Conservation (phyloP, 2,329 filamentous ascomycete genomes). For the Colletotrichum simmondsii region DNA sequence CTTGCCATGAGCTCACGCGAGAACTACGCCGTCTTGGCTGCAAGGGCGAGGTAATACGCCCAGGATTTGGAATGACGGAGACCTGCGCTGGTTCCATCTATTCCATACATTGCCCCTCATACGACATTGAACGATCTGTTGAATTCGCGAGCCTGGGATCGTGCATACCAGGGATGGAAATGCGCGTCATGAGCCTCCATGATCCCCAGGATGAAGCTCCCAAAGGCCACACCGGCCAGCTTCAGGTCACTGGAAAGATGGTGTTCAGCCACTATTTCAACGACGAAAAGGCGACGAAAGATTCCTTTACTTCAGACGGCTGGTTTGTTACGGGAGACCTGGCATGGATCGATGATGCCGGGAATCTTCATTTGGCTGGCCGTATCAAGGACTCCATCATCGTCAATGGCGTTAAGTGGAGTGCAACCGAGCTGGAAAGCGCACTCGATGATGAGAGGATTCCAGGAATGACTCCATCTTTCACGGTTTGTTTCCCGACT, state of each 20-base stretch:
- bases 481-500: slow-evolving; percentile 51
- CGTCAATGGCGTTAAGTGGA: slow-evolving; percentile 58
- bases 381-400: slow-evolving; percentile 55
- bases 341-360: slow-evolving; percentile 45
- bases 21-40: slow-evolving; percentile 46
- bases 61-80: slow-evolving; percentile 63
- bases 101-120: slow-evolving; percentile 50
- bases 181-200: slow-evolving; percentile 46
- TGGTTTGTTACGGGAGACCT: slow-evolving; percentile 56
- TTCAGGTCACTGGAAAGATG: slow-evolving; percentile 68
- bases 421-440: slow-evolving; percentile 48
- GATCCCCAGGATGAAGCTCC: slow-evolving; percentile 26
- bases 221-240: slow-evolving; percentile 58
- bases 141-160: slow-evolving; percentile 51
- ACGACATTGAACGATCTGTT: slow-evolving; percentile 44
- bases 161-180: slow-evolving; percentile 49
- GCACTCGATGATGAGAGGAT: slow-evolving; percentile 48
- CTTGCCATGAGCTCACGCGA: slow-evolving; percentile 40
- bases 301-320: slow-evolving; percentile 63
- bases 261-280: slow-evolving; percentile 74
- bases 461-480: slow-evolving; percentile 39
- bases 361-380: slow-evolving; percentile 49
- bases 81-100: slow-evolving; percentile 62
- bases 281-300: slow-evolving; percentile 65
- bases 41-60: slow-evolving; percentile 45